Percentiles rank a stretch among this genome's conserved stretches.
These are phyloP conservation scores for Phaseolus lunatus DNA, from an alignment of 306 rosid species.

Conservation along the genomic window DNA sequence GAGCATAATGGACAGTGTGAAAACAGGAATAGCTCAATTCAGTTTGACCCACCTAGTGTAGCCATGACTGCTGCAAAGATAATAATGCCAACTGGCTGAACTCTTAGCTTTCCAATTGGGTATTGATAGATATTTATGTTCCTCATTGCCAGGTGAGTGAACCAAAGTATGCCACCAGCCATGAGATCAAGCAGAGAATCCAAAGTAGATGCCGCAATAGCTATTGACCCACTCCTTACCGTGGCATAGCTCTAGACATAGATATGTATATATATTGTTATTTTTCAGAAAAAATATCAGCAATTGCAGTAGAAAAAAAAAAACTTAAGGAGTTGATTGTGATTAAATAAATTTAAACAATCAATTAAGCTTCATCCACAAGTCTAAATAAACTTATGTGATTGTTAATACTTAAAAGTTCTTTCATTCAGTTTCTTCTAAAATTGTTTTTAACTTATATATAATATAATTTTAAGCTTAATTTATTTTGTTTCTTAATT, in stretches of 20 bases:
- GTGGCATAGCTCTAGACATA: constrained; percentile 71
- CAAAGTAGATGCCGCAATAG: constrained; percentile 83
- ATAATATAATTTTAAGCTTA: too few species aligned
- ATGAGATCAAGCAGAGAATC: constrained; percentile 84
- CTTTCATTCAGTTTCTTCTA: too few species aligned
- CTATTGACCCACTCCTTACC: constrained; percentile 71
- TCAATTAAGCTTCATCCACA: background rate
- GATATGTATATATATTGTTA: constrained; percentile 2
- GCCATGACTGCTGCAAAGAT: constrained; percentile 98
- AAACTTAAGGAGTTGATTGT: constrained; percentile 4
- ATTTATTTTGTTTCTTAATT: too few species aligned
- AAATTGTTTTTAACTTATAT: too few species aligned
- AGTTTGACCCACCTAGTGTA: constrained; percentile 63
- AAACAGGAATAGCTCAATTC: constrained; percentile 33
- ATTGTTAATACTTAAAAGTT: too few species aligned
- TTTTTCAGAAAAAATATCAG: constrained; percentile 4
- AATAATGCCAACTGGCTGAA: constrained; percentile 95
- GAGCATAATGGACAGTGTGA: constrained; percentile 23
- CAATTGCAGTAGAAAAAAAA: constrained; percentile 11
- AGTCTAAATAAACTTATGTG: background rate
- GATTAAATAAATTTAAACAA: constrained; percentile 19
- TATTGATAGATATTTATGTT: constrained; percentile 73
- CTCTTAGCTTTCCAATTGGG: constrained; percentile 92
- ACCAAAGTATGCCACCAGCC: constrained; percentile 99
- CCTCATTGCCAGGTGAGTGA: constrained; percentile 88